phyloP scores from a whole-genome alignment of 2,329 filamentous ascomycete genomes.

The Pyrenochaeta sp. region DNA sequence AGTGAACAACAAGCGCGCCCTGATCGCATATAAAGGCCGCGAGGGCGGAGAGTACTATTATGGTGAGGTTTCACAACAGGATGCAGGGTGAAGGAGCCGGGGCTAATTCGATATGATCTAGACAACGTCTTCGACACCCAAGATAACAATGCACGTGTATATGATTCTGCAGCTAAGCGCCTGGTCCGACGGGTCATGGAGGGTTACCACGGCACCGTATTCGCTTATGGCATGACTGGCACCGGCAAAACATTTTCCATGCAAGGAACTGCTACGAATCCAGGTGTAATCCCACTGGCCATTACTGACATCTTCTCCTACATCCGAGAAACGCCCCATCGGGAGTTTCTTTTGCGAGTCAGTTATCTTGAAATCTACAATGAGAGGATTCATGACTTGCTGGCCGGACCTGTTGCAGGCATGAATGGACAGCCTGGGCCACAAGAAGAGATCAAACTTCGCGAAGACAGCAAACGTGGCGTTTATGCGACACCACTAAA shows the following conservation, averaged over 20 bases:
- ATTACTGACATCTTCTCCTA: constrained; percentile 99
- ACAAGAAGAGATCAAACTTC: constrained; percentile 95
- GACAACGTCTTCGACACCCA: constrained; percentile 96
- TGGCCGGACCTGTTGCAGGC: constrained; percentile 74
- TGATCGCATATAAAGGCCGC: constrained; percentile 84
- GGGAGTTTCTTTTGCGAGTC: constrained; percentile 92
- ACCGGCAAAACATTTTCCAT: constrained; percentile 99
- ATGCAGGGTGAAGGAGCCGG: constrained; percentile 9
- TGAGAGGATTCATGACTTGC: constrained; percentile 92
- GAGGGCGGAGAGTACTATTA: constrained; percentile 89
- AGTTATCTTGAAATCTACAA: constrained; percentile 99
- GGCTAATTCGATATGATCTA: constrained; percentile 48
- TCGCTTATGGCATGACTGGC: constrained; percentile 98
- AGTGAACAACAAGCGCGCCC: constrained; percentile 81
- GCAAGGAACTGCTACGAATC: constrained; percentile 95
- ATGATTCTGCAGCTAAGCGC: constrained; percentile 92
- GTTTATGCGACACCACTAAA: constrained; percentile 96
- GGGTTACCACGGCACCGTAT: constrained; percentile 97
- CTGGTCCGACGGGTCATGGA: constrained; percentile 97
- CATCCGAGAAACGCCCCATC: constrained; percentile 92
- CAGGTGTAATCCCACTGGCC: constrained; percentile 93
- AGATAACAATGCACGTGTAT: constrained; percentile 93
- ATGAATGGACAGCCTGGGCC: constrained; percentile 54
- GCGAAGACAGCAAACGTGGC: constrained; percentile 94
- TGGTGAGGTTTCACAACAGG: constrained; percentile 64